A percentile compares a stretch with the other conserved stretches of the same genome.
These are phyloP conservation scores for Arctium minus DNA, from an alignment of 129 eudicot species.

Conservation along the genomic window DNA sequence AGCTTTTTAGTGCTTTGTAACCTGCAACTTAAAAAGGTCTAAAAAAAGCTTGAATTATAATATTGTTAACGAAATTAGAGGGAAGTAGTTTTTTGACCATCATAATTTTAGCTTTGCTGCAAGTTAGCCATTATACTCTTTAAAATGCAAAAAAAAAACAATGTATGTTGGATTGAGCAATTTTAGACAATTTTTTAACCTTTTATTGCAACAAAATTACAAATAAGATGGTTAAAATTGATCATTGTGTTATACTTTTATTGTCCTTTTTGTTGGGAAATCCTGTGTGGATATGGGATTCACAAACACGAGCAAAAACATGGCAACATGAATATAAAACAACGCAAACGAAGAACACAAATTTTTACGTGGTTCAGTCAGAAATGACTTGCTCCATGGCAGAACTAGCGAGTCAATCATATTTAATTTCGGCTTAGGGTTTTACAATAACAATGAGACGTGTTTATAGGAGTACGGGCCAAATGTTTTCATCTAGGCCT, in stretches of 20 bases:
- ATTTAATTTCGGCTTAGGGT: not conserved
- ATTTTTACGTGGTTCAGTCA: not conserved
- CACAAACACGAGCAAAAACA: not conserved
- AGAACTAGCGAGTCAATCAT: not conserved
- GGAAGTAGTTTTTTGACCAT: not conserved
- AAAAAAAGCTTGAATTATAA: not conserved
- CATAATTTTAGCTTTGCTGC: not conserved
- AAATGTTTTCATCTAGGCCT: not conserved
- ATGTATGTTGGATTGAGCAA: not conserved
- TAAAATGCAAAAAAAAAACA: not conserved
- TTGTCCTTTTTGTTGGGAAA: not conserved
- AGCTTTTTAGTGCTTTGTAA: not conserved
- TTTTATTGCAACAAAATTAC: not conserved
- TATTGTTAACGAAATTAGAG: not conserved
- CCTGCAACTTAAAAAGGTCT: not conserved
- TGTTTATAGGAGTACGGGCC: not conserved
- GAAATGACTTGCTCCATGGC: not conserved
- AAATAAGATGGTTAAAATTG: not conserved
- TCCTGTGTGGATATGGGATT: not conserved
- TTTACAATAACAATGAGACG: not conserved
- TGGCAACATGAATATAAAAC: not conserved
- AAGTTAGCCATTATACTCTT: not conserved
- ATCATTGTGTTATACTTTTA: not conserved
- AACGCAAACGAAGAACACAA: not conserved
- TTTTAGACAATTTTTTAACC: not conserved